Base-by-base conservation (phyloP, 805 yeast genomes). In the Phaffomyces thermotolerans region DNA sequence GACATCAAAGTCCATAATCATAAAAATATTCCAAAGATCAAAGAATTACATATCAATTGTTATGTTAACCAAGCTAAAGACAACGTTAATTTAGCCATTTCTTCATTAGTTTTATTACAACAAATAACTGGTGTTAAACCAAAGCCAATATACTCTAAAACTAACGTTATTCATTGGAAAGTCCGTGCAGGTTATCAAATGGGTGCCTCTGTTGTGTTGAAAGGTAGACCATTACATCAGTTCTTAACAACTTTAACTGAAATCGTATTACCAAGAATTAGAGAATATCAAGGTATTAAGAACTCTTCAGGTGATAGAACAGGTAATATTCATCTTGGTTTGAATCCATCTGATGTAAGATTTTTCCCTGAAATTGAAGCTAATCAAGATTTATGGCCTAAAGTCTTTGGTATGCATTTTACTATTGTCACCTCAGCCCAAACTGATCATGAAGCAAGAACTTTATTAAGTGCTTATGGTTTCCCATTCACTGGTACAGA, bases 61-160 rank as follows among this genome's bases (percentile, higher is more conserved):
- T 91, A 77, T 58, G 91, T 78, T 38, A 79, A 76, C 52, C 79
- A 77, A 36, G 87, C 93, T 7, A 77, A 76, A 52, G 80, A 76
- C 45, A 79, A 82, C 54, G 74, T 79, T 36, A 81, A 88, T 66
- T 70, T 79, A 48, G 86, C 88, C 27, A 76, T 89, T 44, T 75
- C 89, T 30, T 87, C 95, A 10, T 71, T 78, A 41, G 72, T 87
- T 47, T 91, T 85, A 65, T 60, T 93, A 45, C 95, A 93, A 56
- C 98, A 91, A 63, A 84, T 93, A 56, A 91, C 99, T n/a, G 95
- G 95, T 48, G 79, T 74, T 48, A 86, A 88, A 62, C 89, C 97
- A 33, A 68, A 71, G 48, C 75, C 83, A 22, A 68, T 88, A 15
- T 84, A 70, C 59, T 83, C 95, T 35, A 84, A 78, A 58, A 73